Evolutionary conservation across 2,329 filamentous ascomycete genomes (phyloP).

Genomic region (Cladosporium sp.): DNA sequence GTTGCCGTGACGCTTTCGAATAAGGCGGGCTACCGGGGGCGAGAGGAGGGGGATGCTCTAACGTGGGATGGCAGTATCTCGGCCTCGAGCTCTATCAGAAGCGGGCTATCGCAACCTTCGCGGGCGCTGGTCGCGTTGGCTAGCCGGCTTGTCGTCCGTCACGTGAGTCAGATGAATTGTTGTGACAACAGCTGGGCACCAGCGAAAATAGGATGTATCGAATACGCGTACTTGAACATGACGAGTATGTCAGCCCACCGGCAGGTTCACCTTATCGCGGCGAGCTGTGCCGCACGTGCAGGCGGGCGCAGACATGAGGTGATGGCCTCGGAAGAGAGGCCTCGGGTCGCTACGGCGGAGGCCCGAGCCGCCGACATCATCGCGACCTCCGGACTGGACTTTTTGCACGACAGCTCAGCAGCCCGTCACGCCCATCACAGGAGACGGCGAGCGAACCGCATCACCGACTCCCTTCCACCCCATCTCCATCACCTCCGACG

Average conservation of each 20-base stretch:
- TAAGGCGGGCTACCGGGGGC: too few relatives aligned
- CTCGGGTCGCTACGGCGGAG: too few relatives aligned
- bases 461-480: not conserved
- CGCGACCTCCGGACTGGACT: not conserved
- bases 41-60: too few relatives aligned
- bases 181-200: too few relatives aligned
- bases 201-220: too few relatives aligned
- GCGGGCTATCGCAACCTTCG: not conserved
- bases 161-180: not conserved
- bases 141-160: not conserved
- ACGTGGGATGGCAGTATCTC: not conserved
- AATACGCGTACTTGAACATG: too few relatives aligned
- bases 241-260: too few relatives aligned
- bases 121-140: not conserved
- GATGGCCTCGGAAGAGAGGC: too few relatives aligned
- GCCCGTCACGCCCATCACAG: not conserved
- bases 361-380: not conserved
- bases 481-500: not conserved
- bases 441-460: not conserved
- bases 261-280: too few relatives aligned
- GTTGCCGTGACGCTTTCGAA: too few relatives aligned
- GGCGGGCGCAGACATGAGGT: too few relatives aligned
- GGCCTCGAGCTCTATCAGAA: not conserved
- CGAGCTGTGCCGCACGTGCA: too few relatives aligned
- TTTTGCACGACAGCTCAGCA: conserved; percentile 7